These are phyloP conservation scores for Leishmania major DNA, from an alignment of 208 protist species.

Conservation along the genomic window DNA sequence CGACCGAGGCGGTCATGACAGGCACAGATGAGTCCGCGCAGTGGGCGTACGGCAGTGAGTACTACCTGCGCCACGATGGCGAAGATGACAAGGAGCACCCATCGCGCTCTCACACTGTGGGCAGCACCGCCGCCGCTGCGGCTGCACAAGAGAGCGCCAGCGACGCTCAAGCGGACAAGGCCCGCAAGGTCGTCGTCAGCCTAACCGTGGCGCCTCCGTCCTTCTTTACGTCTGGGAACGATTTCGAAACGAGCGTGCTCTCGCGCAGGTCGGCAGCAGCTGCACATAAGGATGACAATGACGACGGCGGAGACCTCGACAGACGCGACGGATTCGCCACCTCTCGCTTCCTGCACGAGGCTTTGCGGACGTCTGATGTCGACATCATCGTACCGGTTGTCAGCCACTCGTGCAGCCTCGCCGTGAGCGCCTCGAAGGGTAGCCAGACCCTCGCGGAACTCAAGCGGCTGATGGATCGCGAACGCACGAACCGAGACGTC, in stretches of 20 bases:
- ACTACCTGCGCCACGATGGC: constrained; percentile 57
- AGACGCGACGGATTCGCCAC: background rate
- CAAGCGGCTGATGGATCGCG: constrained; percentile 55
- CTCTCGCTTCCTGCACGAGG: constrained; percentile 18
- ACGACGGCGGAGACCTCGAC: constrained; percentile 12
- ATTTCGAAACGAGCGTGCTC: constrained; percentile 49
- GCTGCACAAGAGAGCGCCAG: background rate
- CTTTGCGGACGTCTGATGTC: constrained; percentile 31
- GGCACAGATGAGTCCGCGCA: constrained; percentile 52
- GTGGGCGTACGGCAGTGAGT: constrained; percentile 67
- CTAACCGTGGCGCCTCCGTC: constrained; percentile 37
- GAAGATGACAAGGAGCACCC: constrained; percentile 21
- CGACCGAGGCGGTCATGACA: constrained; percentile 52
- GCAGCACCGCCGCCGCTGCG: background rate
- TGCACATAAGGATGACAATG: constrained; percentile 5
- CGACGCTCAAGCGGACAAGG: constrained; percentile 8
- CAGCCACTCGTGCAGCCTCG: constrained; percentile 47
- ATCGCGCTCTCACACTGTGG: background rate
- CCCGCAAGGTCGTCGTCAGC: constrained; percentile 31
- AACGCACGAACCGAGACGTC: constrained; percentile 57
- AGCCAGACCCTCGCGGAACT: constrained; percentile 58
- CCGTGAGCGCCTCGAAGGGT: constrained; percentile 53
- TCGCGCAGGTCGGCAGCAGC: too few species aligned
- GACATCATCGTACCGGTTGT: constrained; percentile 83
- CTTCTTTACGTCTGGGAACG: constrained; percentile 69